Base-by-base conservation (phyloP, 495 filamentous ascomycete genomes). In the Penicillium nucicola region DNA sequence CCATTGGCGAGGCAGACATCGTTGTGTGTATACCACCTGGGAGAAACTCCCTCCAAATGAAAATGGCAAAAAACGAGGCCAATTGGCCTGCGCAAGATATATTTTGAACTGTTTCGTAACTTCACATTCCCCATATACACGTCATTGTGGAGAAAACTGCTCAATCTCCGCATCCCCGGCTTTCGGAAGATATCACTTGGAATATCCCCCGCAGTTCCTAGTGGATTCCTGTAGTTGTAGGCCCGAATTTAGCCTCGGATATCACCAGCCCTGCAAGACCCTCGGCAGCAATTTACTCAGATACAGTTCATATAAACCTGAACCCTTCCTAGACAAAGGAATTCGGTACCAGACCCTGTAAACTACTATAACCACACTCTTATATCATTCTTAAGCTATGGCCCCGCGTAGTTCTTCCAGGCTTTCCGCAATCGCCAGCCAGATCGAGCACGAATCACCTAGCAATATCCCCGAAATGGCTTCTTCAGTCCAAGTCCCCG, bases 31-130 rank as follows among this genome's bases (percentile, higher is more conserved):
- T 56, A 62, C 30, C 48, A 65, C 53, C 28, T 42, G 46, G 48
- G 45, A 42, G 23, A 17, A 17, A 19, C 35, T 55, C 51, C 53
- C 28, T 20, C 34, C 39, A 56, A 58, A 59, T 51, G 36, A 57
- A 57, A 57, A 59, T 54, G 50, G 40, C 35, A 62, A 64, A 67
- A 54, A 52, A 44, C 45, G 57, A 45, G 55, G 52, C 55, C 52
- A 13, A 36, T 52, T 53, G 62, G 57, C 57, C 59, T 60, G 53
- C 46, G 25, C 42, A 44, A 11, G 18, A 1, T 49, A 18, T 12
- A 52, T 14, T 12, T 17, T 32, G 15, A 45, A 23, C 22, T 12
- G 5, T 15, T 35, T 17, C 32, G 13, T 35, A 35, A 23, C 13
- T 19, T 13, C 3, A 18, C 5, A 13, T 28, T 45, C 15, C 15